Conservation (phyloP, 192 early-diverging fungal species). For the Dispira simplex region DNA sequence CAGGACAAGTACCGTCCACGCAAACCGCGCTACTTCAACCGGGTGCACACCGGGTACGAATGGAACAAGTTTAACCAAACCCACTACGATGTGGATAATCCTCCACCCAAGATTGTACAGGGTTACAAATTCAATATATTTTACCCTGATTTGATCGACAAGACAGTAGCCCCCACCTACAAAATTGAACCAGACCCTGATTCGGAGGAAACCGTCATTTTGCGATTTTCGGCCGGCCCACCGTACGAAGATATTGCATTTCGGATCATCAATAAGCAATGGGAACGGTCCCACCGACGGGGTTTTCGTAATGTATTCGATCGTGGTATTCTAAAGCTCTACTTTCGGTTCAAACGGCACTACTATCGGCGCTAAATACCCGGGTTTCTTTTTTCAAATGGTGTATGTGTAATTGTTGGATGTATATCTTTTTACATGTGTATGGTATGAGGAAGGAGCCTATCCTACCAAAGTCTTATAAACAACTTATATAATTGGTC, state of each 20-base stretch:
- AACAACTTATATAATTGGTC: too few relatives aligned
- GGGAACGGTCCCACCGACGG: slow-evolving; percentile 86
- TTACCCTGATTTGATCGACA: slow-evolving; percentile 95
- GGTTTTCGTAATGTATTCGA: slow-evolving; percentile 71
- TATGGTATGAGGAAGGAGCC: too few relatives aligned
- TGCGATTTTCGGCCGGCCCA: slow-evolving; percentile 86
- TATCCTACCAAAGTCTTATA: too few relatives aligned
- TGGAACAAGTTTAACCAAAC: slow-evolving; percentile 99
- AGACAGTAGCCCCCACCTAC: slow-evolving; percentile 80
- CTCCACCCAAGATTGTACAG: slow-evolving; percentile 93
- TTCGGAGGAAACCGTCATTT: slow-evolving; percentile 67
- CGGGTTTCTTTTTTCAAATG: too few relatives aligned
- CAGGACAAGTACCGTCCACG: slow-evolving; percentile 92
- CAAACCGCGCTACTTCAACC: slow-evolving; percentile 92
- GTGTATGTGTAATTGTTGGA: too few relatives aligned
- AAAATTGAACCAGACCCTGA: slow-evolving; percentile 54
- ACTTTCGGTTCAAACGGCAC: slow-evolving; percentile 73
- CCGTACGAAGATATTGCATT: slow-evolving; percentile 98
- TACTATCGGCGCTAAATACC: slow-evolving; percentile 50
- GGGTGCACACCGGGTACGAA: slow-evolving; percentile 94
- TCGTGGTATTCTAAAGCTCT: slow-evolving; percentile 61
- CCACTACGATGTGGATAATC: slow-evolving; percentile 95
- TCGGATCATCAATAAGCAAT: slow-evolving; percentile 87
- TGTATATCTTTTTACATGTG: too few relatives aligned
- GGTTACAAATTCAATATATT: slow-evolving; percentile 99